A percentile compares a stretch with the other conserved stretches of the same genome.
Conservation (phyloP, 2,329 filamentous ascomycete species). For the Emergomyces africanus region DNA sequence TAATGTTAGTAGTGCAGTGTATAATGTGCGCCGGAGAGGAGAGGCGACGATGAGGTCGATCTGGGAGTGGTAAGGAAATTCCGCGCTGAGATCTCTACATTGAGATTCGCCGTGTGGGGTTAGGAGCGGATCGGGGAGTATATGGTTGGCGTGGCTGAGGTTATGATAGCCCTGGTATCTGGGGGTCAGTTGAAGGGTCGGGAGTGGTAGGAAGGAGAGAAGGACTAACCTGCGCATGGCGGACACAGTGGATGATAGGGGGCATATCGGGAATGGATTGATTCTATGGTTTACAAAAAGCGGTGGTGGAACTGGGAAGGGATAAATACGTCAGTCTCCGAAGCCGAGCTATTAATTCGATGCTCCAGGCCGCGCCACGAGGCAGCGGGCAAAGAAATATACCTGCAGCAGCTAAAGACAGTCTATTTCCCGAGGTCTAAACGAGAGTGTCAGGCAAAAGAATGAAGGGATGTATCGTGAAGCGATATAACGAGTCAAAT, state of each 20-base stretch:
- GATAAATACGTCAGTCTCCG: background rate
- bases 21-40: conserved; percentile 66
- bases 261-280: conserved; percentile 18
- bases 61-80: conserved; percentile 52
- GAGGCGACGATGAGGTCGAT: conserved; percentile 64
- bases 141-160: conserved; percentile 54
- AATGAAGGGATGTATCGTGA: background rate
- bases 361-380: background rate
- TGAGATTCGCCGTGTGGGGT: conserved; percentile 65
- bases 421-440: background rate
- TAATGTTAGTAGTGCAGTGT: conserved; percentile 63
- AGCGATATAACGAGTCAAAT: background rate
- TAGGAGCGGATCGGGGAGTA: conserved; percentile 62
- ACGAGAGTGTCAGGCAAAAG: background rate
- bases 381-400: background rate
- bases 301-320: background rate
- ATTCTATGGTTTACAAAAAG: background rate
- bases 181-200: background rate
- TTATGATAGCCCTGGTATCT: conserved; percentile 64
- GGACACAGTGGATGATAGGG: conserved; percentile 32
- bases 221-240: conserved; percentile 32
- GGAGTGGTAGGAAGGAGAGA: background rate
- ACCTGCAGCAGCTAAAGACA: background rate
- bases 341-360: background rate
- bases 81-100: conserved; percentile 49